phyloP scores from a whole-genome alignment of 2,329 filamentous ascomycete genomes.

The Gyromitra esculenta region DNA sequence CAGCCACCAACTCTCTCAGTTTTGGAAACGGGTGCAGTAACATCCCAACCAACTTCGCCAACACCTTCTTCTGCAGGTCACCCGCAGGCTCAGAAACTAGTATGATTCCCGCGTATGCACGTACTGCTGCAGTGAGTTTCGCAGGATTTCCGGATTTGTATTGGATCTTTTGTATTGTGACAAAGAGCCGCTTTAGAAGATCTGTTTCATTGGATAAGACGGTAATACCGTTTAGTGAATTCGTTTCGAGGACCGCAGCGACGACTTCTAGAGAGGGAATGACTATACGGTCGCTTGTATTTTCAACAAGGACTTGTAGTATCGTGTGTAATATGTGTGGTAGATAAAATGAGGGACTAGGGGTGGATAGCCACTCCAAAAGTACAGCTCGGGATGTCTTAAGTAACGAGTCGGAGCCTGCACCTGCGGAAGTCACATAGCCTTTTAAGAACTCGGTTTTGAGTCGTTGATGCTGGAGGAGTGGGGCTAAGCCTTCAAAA shows the following conservation, averaged over 20 bases:
- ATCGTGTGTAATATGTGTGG: conserved; percentile 50
- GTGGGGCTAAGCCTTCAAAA: conserved; percentile 67
- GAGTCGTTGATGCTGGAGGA: conserved; percentile 62
- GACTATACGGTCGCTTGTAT: conserved; percentile 72
- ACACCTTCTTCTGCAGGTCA: conserved; percentile 53
- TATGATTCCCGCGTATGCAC: conserved; percentile 78
- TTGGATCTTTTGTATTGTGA: conserved; percentile 78
- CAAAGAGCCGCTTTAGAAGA: conserved; percentile 71
- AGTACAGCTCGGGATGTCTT: conserved; percentile 75
- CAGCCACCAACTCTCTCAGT: conserved; percentile 70
- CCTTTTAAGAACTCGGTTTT: conserved; percentile 69
- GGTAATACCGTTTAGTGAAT: background rate
- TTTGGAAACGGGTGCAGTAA: conserved; percentile 84
- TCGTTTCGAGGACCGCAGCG: conserved; percentile 69
- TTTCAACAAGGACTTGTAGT: conserved; percentile 54
- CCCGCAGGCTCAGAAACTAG: conserved; percentile 56
- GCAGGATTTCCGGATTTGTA: conserved; percentile 84
- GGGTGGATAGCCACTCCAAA: conserved; percentile 63
- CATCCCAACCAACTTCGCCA: conserved; percentile 76
- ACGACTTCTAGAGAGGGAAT: conserved; percentile 80
- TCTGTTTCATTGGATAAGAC: conserved; percentile 64
- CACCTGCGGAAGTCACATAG: conserved; percentile 76
- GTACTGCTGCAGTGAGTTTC: conserved; percentile 81
- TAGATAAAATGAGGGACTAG: conserved; percentile 58
- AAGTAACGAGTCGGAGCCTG: conserved; percentile 79